Conservation (phyloP, 805 yeast species). For the Sungouiozyma ichnusensis region DNA sequence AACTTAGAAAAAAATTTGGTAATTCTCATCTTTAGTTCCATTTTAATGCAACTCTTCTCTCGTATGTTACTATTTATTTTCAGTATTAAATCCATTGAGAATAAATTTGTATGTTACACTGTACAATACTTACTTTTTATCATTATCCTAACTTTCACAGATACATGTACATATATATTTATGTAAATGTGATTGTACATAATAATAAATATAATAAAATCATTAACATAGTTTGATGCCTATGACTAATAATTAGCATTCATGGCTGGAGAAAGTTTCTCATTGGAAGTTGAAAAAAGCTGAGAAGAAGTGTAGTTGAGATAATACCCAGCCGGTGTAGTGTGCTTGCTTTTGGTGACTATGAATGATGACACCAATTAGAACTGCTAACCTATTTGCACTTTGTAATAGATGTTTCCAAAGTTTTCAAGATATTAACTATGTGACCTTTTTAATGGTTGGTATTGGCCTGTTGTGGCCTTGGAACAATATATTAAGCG, state of each 20-base stretch:
- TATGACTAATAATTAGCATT: too few species aligned
- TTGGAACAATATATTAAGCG: slow-evolving; percentile 86
- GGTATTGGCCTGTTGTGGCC: slow-evolving; percentile 91
- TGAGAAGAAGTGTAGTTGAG: too few species aligned
- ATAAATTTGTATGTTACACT: background rate
- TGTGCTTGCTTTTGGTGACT: too few species aligned
- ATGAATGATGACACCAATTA: background rate
- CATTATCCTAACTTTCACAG: background rate
- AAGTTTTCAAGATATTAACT: slow-evolving; percentile 23
- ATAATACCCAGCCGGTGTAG: too few species aligned
- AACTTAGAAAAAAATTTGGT: slow-evolving; percentile 8
- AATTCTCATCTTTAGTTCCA: background rate
- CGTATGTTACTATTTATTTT: background rate
- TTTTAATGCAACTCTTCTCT: background rate
- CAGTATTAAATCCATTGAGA: background rate
- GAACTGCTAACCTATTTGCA: background rate
- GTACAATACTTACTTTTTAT: background rate
- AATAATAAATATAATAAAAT: too few species aligned
- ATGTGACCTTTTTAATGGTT: slow-evolving; percentile 50
- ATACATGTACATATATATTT: too few species aligned
- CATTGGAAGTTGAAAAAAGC: too few species aligned
- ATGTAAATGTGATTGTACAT: background rate
- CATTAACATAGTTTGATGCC: too few species aligned
- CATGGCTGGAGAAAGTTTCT: too few species aligned
- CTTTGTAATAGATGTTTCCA: background rate